Evolutionary conservation across 441 rosid species (phyloP).

Genomic region (Mallotus repandus): DNA sequence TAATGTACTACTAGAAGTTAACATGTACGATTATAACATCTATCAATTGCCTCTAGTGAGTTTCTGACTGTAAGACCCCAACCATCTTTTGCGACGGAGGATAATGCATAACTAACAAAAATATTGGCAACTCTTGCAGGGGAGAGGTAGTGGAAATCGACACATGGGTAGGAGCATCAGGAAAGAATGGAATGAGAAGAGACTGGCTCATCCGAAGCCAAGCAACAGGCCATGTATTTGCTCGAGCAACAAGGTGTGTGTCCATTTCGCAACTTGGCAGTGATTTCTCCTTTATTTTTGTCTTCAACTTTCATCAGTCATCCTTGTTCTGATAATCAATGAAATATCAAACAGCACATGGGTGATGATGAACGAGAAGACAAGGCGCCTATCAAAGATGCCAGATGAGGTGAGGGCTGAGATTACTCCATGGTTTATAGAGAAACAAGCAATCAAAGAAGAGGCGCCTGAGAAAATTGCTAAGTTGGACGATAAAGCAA

Average conservation of each 20-base stretch:
- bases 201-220: slow-evolving; percentile 72
- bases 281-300: not conserved
- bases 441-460: slow-evolving; percentile 62
- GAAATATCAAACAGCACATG: slow-evolving; percentile 48
- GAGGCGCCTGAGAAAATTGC: slow-evolving; percentile 49
- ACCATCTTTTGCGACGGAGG: not conserved
- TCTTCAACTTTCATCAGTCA: not conserved
- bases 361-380: slow-evolving; percentile 77
- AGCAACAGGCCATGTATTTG: slow-evolving; percentile 61
- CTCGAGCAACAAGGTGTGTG: slow-evolving; percentile 57
- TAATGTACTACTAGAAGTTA: no score
- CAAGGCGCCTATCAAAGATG: slow-evolving; percentile 68
- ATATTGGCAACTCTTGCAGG: slow-evolving; percentile 33
- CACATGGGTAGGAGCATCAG: slow-evolving; percentile 80
- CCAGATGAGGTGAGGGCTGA: slow-evolving; percentile 69
- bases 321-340: not conserved
- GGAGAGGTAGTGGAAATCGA: slow-evolving; percentile 70
- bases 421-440: slow-evolving; percentile 66
- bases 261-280: not conserved
- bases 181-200: slow-evolving; percentile 72
- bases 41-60: not conserved
- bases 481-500: slow-evolving; percentile 56
- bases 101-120: not conserved
- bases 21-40: no score
- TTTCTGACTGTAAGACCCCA: not conserved